Base-by-base conservation (phyloP, 2,329 filamentous ascomycete species). In the Hymenoscyphus albidus region DNA sequence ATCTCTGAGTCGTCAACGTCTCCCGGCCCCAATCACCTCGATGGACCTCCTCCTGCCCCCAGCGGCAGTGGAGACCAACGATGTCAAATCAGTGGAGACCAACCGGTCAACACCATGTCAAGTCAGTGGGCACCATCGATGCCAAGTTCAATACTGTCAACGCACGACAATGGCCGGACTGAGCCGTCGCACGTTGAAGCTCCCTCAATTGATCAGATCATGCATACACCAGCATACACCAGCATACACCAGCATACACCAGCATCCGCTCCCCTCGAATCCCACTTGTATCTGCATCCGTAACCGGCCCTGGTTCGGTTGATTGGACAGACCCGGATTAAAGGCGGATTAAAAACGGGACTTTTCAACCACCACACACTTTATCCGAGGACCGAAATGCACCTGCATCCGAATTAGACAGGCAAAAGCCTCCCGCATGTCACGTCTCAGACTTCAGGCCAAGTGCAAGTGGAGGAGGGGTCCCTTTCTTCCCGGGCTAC, bases 301-400 rank as follows among this genome's bases (percentile, higher is more conserved):
- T 39, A 42, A 48, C 60, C 48, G 60, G 48, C 48, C 32, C 22
- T 31, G 16, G 16, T 12, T 38, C 48, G 60, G 60, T 1, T 62
- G 35, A 56, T 62, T 62, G 60, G 60, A 44, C 60, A 56, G 13
- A 57, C 56, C 18, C 48, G 48, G 48, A 12, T 54, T 27, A 54
- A 54, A 22, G 56, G 32, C 32, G 55, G 38, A 56, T 16, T 40
- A 27, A 55, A 55, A 62, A 40, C 38, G 32, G 60, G 60, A 35
- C 54, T 56, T 35, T 39, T 57, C 44, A 55, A 27, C 16, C 27
- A 62, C 27, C 44, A 55, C 7, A 35, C 35, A 55, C 44, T 62
- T 62, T 62, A 62, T 62, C 60, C 60, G 60, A 44, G 59, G 44
- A 54, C 59, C 59, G 59, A 61, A n/a, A 62, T 31, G 35, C 60